phyloP scores from a whole-genome alignment of 805 yeast species.

The Myxozyma lipomycoides region DNA sequence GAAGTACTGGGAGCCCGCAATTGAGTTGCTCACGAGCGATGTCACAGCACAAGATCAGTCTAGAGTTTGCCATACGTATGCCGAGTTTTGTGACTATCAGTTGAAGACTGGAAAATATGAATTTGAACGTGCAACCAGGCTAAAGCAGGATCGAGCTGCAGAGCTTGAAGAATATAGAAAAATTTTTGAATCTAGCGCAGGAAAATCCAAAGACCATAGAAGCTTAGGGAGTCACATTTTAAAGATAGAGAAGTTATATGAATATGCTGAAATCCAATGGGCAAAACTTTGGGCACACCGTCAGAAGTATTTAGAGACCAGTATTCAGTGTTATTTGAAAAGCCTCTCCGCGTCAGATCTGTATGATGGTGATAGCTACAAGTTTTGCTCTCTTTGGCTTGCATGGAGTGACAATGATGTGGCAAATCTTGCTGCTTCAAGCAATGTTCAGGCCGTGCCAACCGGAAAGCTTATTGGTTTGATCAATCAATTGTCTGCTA shows the following conservation, averaged over 20 bases:
- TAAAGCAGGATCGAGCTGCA: slow-evolving; percentile 29
- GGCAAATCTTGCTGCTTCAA: slow-evolving; percentile 44
- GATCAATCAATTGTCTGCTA: slow-evolving; percentile 70
- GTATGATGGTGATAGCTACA: slow-evolving; percentile 57
- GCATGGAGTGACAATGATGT: slow-evolving; percentile 49
- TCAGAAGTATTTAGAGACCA: slow-evolving; percentile 46
- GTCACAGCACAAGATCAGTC: slow-evolving; percentile 29
- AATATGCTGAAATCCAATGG: slow-evolving; percentile 49
- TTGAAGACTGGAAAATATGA: slow-evolving; percentile 47
- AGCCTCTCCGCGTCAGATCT: slow-evolving; percentile 47
- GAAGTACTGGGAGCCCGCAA: slow-evolving; percentile 53
- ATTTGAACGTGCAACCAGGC: slow-evolving; percentile 41
- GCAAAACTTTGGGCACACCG: slow-evolving; percentile 40
- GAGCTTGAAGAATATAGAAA: slow-evolving; percentile 46
- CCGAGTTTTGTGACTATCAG: slow-evolving; percentile 69
- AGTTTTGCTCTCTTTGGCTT: slow-evolving; percentile 81
- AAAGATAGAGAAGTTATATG: slow-evolving; percentile 35
- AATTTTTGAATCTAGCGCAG: slow-evolving; percentile 45
- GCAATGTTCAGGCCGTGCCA: slow-evolving; percentile 46
- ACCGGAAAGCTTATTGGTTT: slow-evolving; percentile 66
- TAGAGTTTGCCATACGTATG: slow-evolving; percentile 54
- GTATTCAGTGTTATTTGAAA: slow-evolving; percentile 57
- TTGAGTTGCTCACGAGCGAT: slow-evolving; percentile 22
- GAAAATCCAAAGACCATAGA: slow-evolving; percentile 52
- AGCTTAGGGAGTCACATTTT: slow-evolving; percentile 34